These are phyloP conservation scores for Bolboschoenus planiculmis DNA, from an alignment of 176 grass and related monocot species.

Conservation along the genomic window DNA sequence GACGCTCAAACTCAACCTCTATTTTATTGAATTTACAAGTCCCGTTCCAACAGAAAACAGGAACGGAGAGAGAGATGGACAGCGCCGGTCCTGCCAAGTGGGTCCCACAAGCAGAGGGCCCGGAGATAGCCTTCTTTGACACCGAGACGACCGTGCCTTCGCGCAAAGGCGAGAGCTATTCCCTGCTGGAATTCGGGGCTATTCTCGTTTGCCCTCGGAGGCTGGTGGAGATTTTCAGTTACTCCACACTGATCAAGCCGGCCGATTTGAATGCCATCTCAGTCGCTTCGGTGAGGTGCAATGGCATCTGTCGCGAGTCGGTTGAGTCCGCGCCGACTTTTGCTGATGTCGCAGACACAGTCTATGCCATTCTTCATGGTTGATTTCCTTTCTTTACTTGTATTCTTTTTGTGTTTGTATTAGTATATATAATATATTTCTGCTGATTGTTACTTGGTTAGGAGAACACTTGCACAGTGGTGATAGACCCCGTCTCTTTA, in stretches of 20 bases:
- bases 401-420: neutral
- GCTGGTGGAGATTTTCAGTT: conserved; percentile 66
- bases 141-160: conserved; percentile 78
- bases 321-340: conserved; percentile 55
- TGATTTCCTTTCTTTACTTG: neutral
- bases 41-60: neutral
- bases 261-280: conserved; percentile 53
- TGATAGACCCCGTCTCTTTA: too few species aligned
- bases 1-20: neutral
- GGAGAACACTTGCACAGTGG: too few species aligned
- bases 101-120: conserved; percentile 1
- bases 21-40: neutral
- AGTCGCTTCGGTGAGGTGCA: conserved; percentile 58
- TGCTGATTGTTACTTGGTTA: too few species aligned
- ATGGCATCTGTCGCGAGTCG: conserved; percentile 72
- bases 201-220: conserved; percentile 70
- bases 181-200: conserved; percentile 91
- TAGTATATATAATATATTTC: neutral
- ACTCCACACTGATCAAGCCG: conserved; percentile 87
- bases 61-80: neutral
- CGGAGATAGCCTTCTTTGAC: conserved; percentile 98
- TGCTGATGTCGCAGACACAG: conserved; percentile 50
- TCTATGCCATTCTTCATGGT: conserved; percentile 85
- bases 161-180: conserved; percentile 37
- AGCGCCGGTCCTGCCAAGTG: neutral